Evolutionary conservation across 371 early-diverging fungal genomes (phyloP), one percentile per base, ranked within the genome.

Genomic region (Mortierella sp.): DNA sequence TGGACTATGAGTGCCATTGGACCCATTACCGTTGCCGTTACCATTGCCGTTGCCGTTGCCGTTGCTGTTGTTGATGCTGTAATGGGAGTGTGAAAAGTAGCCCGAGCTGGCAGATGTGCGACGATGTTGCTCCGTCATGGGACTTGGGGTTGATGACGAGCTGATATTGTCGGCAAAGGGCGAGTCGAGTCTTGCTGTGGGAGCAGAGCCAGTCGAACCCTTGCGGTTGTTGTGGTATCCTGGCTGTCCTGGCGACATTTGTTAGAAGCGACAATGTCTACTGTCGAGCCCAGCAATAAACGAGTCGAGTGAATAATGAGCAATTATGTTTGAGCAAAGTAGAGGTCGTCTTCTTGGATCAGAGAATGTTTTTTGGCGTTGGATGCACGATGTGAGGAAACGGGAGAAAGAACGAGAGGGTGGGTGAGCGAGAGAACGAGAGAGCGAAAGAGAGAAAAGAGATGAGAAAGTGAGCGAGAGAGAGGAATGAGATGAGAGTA

Each of bases 61-160:
- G 50, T 55, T 70, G 16, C 54, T 71, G 28, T 45, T 70, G 71
- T 77, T 76, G 26, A 45, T 54, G 78, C 73, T 78, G 28, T 38
- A 60, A 21, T 80, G 70, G 8, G 68, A 44, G 26, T 44, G 70
- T 48, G 83, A 45, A 58, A 83, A 80, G 71, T 83, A 77, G 5
- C 83, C 79, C 19, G 83, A 83, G 54, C 77, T 75, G 45, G 74
- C 83, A 16, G 83, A 83, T 24, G 83, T 42, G 44, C 68, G 83
- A 57, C 83, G 60, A 31, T 80, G 72, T 45, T 83, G 80, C 3
- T 42, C 72, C 19, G 26, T 54, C 24, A 76, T 44, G 14, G 76
- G 65, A 14, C 34, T 47, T 7, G 77, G 28, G 10, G 68, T 74
- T 28, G 80, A 31, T 8, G 75, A 75, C 14, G 63, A 63, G 38